Conservation (phyloP, 306 rosid genomes). For the Oxytropis ochrocephala region DNA sequence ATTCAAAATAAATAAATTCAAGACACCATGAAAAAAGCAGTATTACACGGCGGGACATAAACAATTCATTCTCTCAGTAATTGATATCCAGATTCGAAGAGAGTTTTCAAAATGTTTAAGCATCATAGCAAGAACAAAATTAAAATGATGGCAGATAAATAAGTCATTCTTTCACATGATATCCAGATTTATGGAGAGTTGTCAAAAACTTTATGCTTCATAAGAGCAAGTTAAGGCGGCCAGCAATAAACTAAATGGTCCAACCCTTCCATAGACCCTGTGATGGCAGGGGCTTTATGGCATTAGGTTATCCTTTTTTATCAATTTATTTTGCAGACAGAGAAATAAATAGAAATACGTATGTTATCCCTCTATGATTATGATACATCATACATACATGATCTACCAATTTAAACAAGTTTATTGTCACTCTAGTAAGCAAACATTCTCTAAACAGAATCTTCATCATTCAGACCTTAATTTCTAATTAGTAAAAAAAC, state of each 20-base stretch:
- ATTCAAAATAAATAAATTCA: neutral
- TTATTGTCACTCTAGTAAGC: neutral
- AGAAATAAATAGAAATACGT: neutral
- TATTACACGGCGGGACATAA: neutral
- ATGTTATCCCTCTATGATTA: neutral
- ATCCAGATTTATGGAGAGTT: neutral
- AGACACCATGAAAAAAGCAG: neutral
- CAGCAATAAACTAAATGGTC: neutral
- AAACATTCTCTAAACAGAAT: too few relatives aligned
- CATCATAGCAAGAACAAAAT: neutral
- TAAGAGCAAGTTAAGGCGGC: neutral
- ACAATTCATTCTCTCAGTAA: neutral
- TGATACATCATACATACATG: too few relatives aligned
- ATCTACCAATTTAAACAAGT: neutral
- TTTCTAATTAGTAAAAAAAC: neutral
- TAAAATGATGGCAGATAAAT: neutral
- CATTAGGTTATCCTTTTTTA: neutral
- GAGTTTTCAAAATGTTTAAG: neutral
- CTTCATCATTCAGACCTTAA: constrained; percentile 4
- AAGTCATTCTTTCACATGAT: neutral
- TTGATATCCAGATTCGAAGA: neutral
- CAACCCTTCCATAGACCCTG: neutral
- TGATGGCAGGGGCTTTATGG: neutral
- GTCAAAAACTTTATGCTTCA: neutral
- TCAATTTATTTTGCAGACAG: neutral